Percentiles rank a stretch among this genome's conserved stretches.
These are phyloP conservation scores for Sporothrix curviconia DNA, from an alignment of 2,329 filamentous ascomycete genomes.

Conservation along the genomic window DNA sequence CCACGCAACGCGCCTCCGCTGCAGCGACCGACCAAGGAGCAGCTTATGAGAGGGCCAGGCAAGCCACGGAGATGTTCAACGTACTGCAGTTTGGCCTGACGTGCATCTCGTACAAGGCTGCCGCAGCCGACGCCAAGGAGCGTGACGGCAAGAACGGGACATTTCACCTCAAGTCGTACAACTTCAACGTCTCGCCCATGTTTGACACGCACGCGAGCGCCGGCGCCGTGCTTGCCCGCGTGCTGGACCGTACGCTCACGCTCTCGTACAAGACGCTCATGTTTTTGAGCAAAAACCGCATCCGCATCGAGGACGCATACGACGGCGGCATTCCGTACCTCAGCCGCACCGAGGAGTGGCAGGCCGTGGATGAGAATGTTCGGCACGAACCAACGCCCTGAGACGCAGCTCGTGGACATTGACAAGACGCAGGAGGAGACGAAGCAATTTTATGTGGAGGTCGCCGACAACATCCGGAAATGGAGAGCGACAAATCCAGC, in stretches of 20 bases:
- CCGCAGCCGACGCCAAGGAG: not conserved
- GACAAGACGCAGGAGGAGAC: constrained; percentile 9
- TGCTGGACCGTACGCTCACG: constrained; percentile 24
- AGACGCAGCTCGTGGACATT: not conserved
- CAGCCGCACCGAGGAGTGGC: constrained; percentile 21
- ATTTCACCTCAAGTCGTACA: constrained; percentile 23
- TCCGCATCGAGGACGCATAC: constrained; percentile 24
- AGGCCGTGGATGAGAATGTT: constrained; percentile 10
- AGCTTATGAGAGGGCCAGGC: constrained; percentile 26
- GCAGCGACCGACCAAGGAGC: constrained; percentile 6
- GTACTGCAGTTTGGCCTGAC: constrained; percentile 34
- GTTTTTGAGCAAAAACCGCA: constrained; percentile 26
- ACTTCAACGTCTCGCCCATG: constrained; percentile 27
- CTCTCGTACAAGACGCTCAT: constrained; percentile 25
- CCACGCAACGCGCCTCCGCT: not conserved
- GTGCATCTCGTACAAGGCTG: constrained; percentile 21
- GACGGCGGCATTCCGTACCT: constrained; percentile 28
- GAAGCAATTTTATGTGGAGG: constrained; percentile 15
- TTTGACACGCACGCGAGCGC: constrained; percentile 17
- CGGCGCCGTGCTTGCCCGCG: constrained; percentile 18
- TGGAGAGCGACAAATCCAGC: constrained; percentile 16
- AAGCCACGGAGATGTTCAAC: constrained; percentile 27
- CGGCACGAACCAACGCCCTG: not conserved
- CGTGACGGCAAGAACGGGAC: constrained; percentile 18
- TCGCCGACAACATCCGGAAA: not conserved